A percentile compares a stretch with the other conserved stretches of the same genome.
Evolutionary conservation across 768 basidiomycete genomes (phyloP).

Genomic region (Macrolepiota albuminosa): DNA sequence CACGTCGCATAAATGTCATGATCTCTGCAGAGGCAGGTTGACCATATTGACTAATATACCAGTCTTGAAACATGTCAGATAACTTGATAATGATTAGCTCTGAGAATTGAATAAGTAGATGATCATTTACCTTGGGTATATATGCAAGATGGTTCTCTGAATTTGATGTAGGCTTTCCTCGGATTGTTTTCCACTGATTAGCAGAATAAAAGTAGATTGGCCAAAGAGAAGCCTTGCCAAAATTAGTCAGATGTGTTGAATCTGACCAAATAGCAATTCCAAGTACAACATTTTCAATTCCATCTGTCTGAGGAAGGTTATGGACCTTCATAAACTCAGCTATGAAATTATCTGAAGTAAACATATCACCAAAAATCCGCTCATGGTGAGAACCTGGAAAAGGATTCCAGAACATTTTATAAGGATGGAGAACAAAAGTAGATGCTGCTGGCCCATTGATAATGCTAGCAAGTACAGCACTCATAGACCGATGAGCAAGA

Average conservation of each 20-base stretch:
- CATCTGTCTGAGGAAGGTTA: not conserved
- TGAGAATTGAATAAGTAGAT: not conserved
- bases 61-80: not conserved
- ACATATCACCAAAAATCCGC: conserved; percentile 1
- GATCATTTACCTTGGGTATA: not conserved
- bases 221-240: conserved; percentile 23
- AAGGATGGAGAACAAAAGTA: conserved; percentile 13
- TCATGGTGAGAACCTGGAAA: not conserved
- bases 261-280: conserved; percentile 29
- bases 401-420: conserved; percentile 14
- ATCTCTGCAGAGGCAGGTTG: not conserved
- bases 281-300: not conserved
- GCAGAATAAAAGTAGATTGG: not conserved
- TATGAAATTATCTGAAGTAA: not conserved
- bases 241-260: conserved; percentile 29
- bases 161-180: not conserved
- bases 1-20: not conserved
- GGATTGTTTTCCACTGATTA: not conserved
- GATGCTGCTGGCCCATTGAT: conserved; percentile 12
- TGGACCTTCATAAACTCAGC: not conserved
- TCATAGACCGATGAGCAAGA: conserved; percentile 20
- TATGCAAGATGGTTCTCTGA: not conserved
- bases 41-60: not conserved
- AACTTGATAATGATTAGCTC: conserved; percentile 24
- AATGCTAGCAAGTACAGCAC: conserved; percentile 18